phyloP scores from a whole-genome alignment of 1,284 basidiomycete species.

The Butyriboletus appendiculatus region DNA sequence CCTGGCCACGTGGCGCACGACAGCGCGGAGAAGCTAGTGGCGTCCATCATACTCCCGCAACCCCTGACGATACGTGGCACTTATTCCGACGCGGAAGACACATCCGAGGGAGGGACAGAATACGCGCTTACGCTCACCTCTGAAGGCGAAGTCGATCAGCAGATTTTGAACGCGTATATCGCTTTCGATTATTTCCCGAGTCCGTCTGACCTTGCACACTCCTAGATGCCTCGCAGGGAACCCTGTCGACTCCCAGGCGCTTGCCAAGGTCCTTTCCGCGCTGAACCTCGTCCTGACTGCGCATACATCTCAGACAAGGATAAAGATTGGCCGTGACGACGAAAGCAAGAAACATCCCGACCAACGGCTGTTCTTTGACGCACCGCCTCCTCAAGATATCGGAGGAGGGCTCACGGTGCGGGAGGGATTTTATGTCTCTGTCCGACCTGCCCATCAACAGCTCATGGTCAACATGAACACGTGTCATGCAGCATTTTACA shows the following conservation, averaged over 20 bases:
- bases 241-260: conserved; percentile 37
- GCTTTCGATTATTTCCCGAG: background rate
- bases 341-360: conserved; percentile 29
- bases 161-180: conserved; percentile 14
- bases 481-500: conserved; percentile 77
- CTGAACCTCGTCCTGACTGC: conserved; percentile 51
- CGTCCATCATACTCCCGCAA: conserved; percentile 19
- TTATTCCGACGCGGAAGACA: conserved; percentile 5
- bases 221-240: conserved; percentile 25
- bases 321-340: conserved; percentile 45
- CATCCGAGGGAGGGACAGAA: background rate
- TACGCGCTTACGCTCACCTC: conserved; percentile 19
- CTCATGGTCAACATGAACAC: conserved; percentile 82
- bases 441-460: conserved; percentile 68
- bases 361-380: conserved; percentile 42
- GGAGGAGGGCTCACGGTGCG: conserved; percentile 59
- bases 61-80: conserved; percentile 20
- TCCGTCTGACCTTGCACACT: conserved; percentile 4
- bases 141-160: conserved; percentile 22
- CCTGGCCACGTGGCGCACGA: conserved; percentile 27
- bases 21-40: conserved; percentile 27
- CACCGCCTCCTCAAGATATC: conserved; percentile 20
- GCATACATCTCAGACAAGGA: conserved; percentile 38
- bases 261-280: conserved; percentile 48
- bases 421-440: conserved; percentile 75